Base-by-base conservation (phyloP, 345 rosid species). In the Eucalyptus pumila region DNA sequence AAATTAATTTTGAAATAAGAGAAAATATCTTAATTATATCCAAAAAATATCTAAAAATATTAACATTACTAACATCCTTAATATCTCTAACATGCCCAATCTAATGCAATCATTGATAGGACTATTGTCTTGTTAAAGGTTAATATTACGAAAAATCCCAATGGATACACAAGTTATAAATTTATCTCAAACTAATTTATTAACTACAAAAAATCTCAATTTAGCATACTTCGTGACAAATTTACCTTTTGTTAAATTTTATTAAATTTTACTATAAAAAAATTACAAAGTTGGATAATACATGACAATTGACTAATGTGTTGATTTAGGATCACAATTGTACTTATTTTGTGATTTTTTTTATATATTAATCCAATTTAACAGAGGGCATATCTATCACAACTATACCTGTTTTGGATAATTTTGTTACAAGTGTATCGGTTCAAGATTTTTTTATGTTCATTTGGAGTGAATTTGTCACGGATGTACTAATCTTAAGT, bases 401-500 rank as follows among this genome's bases (percentile, higher is more conserved):
- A 52, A 19, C 4, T 52, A 52, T 52, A 52, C 1, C 0, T 52
- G 1, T 21, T 52, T 52, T 17, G 0, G 4, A 7, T 7, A 51
- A 51, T 51, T 17, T 51, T 0, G 1, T 6, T 3, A 6, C 2
- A 3, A 51, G 0, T 16, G 1, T 51, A 51, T 1, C 0, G 0
- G 2, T 16, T 52, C 0, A 2, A 0, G 24, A 51, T 51, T 52
- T 51, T 52, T 52, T 52, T 8, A 19, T 19, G 0, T 52, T 21
- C 0, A 52, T 19, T 52, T 21, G 5, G 5, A 8, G 26, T 21
- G 26, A 52, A 52, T 8, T 3, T 52, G 1, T 52, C 26, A 52
- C 0, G 0, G 4, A 2, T 19, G 0, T 19, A 52, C 2, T 1
- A 1, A 2, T 19, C 3, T 52, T 0, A 1, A 52, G 2, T 52